Evolutionary conservation across 75 land plant genomes (phyloP), one percentile per base, ranked within the genome.

Genomic region (Azolla pinnata): DNA sequence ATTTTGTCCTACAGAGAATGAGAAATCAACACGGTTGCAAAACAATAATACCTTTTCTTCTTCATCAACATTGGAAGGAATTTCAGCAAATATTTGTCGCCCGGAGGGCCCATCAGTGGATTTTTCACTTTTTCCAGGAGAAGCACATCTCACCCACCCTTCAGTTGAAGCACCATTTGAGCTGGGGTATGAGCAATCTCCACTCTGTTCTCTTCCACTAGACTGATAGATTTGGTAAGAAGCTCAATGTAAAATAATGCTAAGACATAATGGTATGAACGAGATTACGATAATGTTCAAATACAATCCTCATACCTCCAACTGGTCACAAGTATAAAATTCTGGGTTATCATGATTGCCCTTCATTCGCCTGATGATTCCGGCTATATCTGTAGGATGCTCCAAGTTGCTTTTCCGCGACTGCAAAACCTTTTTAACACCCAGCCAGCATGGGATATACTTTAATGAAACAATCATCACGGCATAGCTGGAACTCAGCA

Each of bases 161-260:
- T 47, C 18, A 16, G 50, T 47, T 47, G 50, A 47, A 47, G 50
- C 50, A 47, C 50, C 50, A 47, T 47, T 47, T 9, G 50, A 47
- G 20, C 50, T 47, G 10, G 50, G 50, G 19, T 47, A 47, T 18
- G 50, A 47, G 18, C 50, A 47, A 18, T 47, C 50, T 18, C 7
- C 50, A 47, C 10, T 9, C 19, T 12, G 50, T 20, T 47, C 50
- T 18, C 50, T 47, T 4, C 50, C 50, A 12, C 50, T 47, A 3
- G 50, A 9, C 50, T 47, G 50, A 9, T 20, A 47, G 20, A 47
- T 12, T 4, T 16, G 50, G 19, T 4, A 7, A 47, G 18, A 12
- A 12, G 10, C 3, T 47, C 4, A 9, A 16, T 9, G 50, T 7
- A 9, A 47, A 47, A 9, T 47, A 12, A 47, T 47, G 3, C 3